Evolutionary conservation across 345 rosid species (phyloP).

Genomic region (Rhodamnia rubescens): DNA sequence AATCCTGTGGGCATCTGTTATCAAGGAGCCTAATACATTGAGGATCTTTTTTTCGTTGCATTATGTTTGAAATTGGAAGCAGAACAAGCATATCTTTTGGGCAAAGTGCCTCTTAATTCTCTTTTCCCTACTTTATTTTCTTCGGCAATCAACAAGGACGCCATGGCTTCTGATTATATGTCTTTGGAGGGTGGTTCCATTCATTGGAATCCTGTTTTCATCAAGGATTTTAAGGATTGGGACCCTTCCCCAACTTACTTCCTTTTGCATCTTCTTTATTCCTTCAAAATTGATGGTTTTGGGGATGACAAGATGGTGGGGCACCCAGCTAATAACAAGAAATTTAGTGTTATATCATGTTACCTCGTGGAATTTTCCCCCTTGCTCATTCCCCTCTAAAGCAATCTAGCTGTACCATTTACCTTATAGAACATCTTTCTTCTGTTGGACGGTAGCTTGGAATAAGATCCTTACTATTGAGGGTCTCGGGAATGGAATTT

Average conservation of each 20-base stretch:
- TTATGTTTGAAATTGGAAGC: not conserved
- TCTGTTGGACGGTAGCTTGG: not conserved
- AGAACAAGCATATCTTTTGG: not conserved
- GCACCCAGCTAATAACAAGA: not conserved
- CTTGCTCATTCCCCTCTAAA: not conserved
- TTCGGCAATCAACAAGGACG: not conserved
- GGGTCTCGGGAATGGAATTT: not conserved
- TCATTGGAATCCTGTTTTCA: not conserved
- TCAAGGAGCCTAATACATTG: not conserved
- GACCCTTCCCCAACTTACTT: not conserved
- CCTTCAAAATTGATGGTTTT: not conserved
- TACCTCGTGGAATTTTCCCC: not conserved
- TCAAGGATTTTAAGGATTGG: not conserved
- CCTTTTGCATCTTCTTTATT: not conserved
- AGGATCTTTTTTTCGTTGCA: not conserved
- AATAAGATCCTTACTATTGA: not conserved
- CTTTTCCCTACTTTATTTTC: not conserved
- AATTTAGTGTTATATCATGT: not conserved
- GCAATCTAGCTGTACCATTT: not conserved
- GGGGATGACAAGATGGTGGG: not conserved
- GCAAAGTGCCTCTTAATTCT: not conserved
- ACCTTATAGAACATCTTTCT: not conserved
- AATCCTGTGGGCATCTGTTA: not conserved
- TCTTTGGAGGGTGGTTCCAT: not conserved
- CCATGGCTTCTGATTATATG: not conserved